These are phyloP conservation scores for Stemphylium lycopersici DNA, from an alignment of 2,329 filamentous ascomycete genomes.

Conservation along the genomic window DNA sequence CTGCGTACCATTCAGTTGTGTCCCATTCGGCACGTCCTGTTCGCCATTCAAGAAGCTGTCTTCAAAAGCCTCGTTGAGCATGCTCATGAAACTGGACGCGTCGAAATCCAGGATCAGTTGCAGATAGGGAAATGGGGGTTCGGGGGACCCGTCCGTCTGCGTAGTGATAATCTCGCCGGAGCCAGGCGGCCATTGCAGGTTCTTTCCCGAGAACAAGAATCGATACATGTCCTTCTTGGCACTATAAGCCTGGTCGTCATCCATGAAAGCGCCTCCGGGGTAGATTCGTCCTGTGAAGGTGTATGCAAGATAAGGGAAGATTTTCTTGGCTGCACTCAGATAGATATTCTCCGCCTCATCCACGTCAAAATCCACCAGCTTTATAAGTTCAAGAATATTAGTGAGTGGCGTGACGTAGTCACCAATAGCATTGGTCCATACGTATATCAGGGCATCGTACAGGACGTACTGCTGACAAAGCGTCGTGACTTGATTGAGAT, in stretches of 20 bases:
- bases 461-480: constrained; percentile 90
- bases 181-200: constrained; percentile 74
- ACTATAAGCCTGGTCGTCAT: constrained; percentile 71
- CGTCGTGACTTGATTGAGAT: constrained; percentile 89
- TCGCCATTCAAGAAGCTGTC: constrained; percentile 89
- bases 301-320: constrained; percentile 95
- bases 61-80: constrained; percentile 96
- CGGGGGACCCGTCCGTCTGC: constrained; percentile 58
- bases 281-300: constrained; percentile 89
- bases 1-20: constrained; percentile 57
- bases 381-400: constrained; percentile 73
- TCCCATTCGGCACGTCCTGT: constrained; percentile 66
- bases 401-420: constrained; percentile 92
- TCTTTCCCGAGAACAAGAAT: constrained; percentile 88
- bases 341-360: constrained; percentile 66
- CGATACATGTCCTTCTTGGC: constrained; percentile 91
- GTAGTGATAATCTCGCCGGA: constrained; percentile 67
- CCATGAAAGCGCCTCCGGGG: constrained; percentile 78
- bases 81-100: constrained; percentile 89
- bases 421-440: constrained; percentile 89
- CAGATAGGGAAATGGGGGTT: constrained; percentile 85
- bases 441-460: constrained; percentile 94
- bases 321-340: constrained; percentile 78
- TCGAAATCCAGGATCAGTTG: constrained; percentile 86
- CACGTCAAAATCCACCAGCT: constrained; percentile 62